phyloP scores from a whole-genome alignment of 2,329 filamentous ascomycete genomes.

The Penicillium oxalicum region DNA sequence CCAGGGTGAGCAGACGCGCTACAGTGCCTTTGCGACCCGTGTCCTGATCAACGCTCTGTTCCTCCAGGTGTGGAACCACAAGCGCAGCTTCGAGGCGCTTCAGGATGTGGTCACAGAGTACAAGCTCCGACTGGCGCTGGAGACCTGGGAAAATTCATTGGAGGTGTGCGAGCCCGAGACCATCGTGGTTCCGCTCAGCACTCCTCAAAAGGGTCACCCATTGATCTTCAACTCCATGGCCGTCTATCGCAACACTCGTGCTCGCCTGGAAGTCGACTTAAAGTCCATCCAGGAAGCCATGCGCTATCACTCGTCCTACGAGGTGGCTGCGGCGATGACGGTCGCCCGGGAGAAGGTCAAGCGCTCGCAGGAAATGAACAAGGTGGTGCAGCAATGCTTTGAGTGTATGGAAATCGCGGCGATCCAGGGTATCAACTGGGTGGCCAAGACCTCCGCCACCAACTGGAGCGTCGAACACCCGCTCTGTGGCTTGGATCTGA shows the following conservation, averaged over 20 bases:
- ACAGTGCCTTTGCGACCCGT: constrained; percentile 93
- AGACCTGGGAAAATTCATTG: constrained; percentile 98
- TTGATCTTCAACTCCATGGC: constrained; percentile 98
- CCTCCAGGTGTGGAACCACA: constrained; percentile 98
- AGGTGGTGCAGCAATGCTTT: constrained; percentile 96
- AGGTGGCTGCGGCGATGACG: constrained; percentile 95
- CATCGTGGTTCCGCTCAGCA: constrained; percentile 80
- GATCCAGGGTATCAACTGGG: constrained; percentile 91
- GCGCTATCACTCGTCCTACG: constrained; percentile 93
- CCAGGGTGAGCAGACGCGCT: constrained; percentile 81
- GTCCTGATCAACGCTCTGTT: constrained; percentile 99
- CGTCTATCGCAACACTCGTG: constrained; percentile 88
- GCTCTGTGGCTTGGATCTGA: constrained; percentile 90
- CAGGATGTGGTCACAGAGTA: constrained; percentile 98
- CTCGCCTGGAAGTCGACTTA: constrained; percentile 86
- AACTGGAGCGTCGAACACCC: constrained; percentile 99
- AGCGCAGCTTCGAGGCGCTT: constrained; percentile 92
- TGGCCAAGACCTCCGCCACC: constrained; percentile 92
- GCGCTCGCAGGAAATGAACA: constrained; percentile 94
- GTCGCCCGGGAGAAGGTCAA: constrained; percentile 89
- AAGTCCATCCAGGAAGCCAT: constrained; percentile 95
- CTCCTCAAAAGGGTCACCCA: constrained; percentile 91
- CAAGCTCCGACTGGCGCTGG: constrained; percentile 88
- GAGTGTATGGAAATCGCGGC: constrained; percentile 96
- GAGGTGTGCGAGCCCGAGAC: constrained; percentile 89